Evolutionary conservation across 2,329 filamentous ascomycete species (phyloP).

Genomic region (Microcyclospora pomicola): DNA sequence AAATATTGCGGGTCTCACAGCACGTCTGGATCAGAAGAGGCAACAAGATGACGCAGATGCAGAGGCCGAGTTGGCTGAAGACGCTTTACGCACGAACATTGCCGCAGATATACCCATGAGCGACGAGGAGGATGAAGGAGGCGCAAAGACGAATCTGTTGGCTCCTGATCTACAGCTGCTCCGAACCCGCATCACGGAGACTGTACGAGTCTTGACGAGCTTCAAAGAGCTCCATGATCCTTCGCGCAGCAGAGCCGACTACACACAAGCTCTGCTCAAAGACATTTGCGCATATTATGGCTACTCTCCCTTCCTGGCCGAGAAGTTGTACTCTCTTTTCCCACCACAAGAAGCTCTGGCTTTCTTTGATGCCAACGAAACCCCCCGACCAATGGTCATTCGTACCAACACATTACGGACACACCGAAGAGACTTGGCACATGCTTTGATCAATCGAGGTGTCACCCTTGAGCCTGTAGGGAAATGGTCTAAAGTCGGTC

Average conservation of each 20-base stretch:
- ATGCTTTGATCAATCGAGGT: slow-evolving; percentile 87
- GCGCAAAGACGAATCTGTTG: slow-evolving; percentile 45
- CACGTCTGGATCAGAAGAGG: slow-evolving; percentile 65
- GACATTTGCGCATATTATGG: slow-evolving; percentile 96
- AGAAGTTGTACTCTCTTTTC: slow-evolving; percentile 90
- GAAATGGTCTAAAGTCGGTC: slow-evolving; percentile 96
- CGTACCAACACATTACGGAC: slow-evolving; percentile 88
- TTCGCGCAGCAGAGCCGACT: slow-evolving; percentile 72
- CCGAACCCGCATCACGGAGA: slow-evolving; percentile 80
- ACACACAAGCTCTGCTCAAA: slow-evolving; percentile 71
- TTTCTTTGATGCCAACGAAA: slow-evolving; percentile 98
- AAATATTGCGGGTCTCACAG: slow-evolving; percentile 85
- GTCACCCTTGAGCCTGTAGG: slow-evolving; percentile 93
- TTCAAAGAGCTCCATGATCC: slow-evolving; percentile 70
- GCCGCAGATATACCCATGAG: slow-evolving; percentile 53
- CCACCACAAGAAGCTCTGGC: slow-evolving; percentile 86
- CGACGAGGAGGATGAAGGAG: slow-evolving; percentile 46
- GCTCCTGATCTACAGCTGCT: slow-evolving; percentile 84
- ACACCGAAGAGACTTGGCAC: slow-evolving; percentile 66
- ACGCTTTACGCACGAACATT: slow-evolving; percentile 86
- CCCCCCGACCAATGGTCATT: slow-evolving; percentile 82
- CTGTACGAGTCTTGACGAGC: slow-evolving; percentile 78
- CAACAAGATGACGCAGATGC: slow-evolving; percentile 71
- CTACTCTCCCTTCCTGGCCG: slow-evolving; percentile 85
- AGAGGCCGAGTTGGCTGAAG: slow-evolving; percentile 72